Evolutionary conservation across 2,329 filamentous ascomycete genomes (phyloP).

Genomic region (Hortaea sp.): DNA sequence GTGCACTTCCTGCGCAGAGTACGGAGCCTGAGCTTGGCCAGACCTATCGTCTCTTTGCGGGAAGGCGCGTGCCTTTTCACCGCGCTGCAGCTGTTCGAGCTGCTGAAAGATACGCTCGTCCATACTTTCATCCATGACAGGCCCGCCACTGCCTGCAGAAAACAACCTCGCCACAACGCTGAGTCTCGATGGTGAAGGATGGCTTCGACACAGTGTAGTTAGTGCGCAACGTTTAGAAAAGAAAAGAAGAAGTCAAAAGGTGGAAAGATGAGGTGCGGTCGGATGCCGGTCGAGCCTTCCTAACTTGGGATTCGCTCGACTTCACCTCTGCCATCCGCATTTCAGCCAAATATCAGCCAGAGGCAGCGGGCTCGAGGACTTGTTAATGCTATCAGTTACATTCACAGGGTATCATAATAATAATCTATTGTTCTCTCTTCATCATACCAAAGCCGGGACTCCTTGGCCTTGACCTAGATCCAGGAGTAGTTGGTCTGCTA

Average conservation of each 20-base stretch:
- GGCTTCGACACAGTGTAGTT: no score
- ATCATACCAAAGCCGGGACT: constrained; percentile 19
- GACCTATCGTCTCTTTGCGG: no score
- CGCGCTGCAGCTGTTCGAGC: constrained; percentile 17
- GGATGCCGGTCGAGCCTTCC: background rate
- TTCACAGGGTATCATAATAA: background rate
- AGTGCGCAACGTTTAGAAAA: no score
- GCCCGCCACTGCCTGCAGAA: no score
- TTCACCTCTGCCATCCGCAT: no score
- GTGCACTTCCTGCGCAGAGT: no score
- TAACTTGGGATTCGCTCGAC: background rate
- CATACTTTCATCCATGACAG: constrained; percentile 3
- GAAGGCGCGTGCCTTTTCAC: constrained; percentile 3
- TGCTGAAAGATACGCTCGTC: constrained; percentile 18
- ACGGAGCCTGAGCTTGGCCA: no score
- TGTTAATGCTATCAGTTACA: no score
- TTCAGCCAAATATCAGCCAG: no score
- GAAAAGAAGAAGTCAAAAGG: background rate
- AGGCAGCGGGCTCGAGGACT: no score
- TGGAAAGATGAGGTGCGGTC: constrained; percentile 1
- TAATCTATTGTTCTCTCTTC: constrained; percentile 27
- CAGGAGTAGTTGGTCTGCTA: constrained; percentile 31
- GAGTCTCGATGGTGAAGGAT: no score
- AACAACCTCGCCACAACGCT: no score
- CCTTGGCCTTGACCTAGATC: constrained; percentile 26